Evolutionary conservation across 169 alveolate species (phyloP).

Genomic region (Blepharisma undulans): DNA sequence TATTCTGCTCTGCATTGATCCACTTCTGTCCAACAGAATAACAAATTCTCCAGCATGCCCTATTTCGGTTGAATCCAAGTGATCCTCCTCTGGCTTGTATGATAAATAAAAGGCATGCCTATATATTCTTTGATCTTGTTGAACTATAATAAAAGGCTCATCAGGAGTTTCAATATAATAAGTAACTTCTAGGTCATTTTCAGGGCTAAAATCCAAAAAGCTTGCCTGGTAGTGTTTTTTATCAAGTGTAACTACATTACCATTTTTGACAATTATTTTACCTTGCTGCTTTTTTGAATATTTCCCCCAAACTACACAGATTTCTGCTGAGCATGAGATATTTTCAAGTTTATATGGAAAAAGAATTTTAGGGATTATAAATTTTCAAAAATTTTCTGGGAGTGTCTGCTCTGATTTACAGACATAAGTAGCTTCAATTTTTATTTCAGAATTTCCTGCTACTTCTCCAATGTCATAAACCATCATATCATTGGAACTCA

Average conservation of each 20-base stretch:
- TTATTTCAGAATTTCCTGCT: neutral
- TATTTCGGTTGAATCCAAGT: neutral
- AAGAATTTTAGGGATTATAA: neutral
- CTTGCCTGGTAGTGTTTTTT: neutral
- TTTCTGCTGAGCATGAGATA: neutral
- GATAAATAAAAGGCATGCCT: neutral
- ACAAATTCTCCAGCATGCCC: slow-evolving; percentile 31
- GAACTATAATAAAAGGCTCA: neutral
- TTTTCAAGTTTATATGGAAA: neutral
- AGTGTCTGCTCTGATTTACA: neutral
- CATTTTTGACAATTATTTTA: neutral
- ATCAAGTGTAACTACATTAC: neutral
- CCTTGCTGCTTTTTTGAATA: neutral
- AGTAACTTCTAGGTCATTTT: neutral
- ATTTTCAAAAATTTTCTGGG: neutral
- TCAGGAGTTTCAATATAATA: neutral
- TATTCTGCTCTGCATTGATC: slow-evolving; percentile 41
- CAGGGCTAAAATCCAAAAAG: neutral
- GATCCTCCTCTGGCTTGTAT: neutral
- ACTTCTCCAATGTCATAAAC: neutral
- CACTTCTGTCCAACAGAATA: slow-evolving; percentile 54
- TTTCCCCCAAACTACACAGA: neutral
- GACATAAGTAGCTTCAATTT: neutral
- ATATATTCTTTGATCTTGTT: neutral
- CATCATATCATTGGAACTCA: neutral